phyloP scores from a whole-genome alignment of 768 basidiomycete species.

The Brasilioporus rufonigricans region DNA sequence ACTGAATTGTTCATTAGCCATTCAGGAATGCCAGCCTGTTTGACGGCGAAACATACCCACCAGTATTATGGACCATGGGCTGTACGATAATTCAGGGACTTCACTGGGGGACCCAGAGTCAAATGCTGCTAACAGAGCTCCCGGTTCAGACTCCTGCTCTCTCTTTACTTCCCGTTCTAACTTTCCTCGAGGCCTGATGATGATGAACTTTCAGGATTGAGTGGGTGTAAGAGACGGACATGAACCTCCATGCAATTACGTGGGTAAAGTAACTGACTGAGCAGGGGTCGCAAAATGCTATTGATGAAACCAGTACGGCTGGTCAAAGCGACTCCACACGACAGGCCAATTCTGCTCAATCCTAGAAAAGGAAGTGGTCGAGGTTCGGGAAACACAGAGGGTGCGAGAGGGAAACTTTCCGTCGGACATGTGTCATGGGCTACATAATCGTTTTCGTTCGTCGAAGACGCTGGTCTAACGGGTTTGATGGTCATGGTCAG shows the following conservation, averaged over 20 bases:
- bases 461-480: constrained; percentile 29
- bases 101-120: no score
- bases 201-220: constrained; percentile 74
- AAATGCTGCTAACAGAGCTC: no score
- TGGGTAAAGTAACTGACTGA: constrained; percentile 68
- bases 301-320: constrained; percentile 70
- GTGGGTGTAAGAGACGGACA: constrained; percentile 63
- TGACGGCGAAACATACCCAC: neutral
- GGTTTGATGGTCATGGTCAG: constrained; percentile 31
- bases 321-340: constrained; percentile 73
- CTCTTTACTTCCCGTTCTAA: constrained; percentile 56
- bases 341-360: constrained; percentile 69
- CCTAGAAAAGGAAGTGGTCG: neutral
- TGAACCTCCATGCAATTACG: constrained; percentile 47
- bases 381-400: neutral
- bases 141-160: constrained; percentile 30
- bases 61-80: no score
- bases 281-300: constrained; percentile 92
- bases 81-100: no score
- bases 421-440: no score
- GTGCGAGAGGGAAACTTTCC: no score
- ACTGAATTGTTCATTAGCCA: no score
- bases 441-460: no score
- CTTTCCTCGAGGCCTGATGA: constrained; percentile 58
- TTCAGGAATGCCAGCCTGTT: no score